Percentiles rank a stretch among this genome's conserved stretches.
Evolutionary conservation across 1,284 basidiomycete species (phyloP).

Genomic region (Caloboletus inedulis): DNA sequence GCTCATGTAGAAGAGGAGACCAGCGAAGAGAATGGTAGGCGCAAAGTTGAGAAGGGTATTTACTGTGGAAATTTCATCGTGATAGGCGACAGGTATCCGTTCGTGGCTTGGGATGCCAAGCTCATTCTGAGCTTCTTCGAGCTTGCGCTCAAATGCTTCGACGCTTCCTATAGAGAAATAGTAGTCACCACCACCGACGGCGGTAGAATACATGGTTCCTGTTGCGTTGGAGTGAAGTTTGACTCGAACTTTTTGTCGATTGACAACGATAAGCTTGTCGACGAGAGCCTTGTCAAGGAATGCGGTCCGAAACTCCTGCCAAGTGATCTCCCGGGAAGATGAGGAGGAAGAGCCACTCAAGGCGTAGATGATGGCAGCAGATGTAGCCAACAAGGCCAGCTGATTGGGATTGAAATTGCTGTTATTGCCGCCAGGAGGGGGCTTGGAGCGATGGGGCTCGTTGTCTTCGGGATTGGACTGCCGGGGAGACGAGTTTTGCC

Average conservation of each 20-base stretch:
- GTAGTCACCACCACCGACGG: constrained; percentile 60
- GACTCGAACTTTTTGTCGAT: constrained; percentile 86
- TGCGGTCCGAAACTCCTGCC: constrained; percentile 97
- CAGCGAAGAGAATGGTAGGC: constrained; percentile 89
- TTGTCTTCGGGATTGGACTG: constrained; percentile 38
- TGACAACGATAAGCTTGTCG: constrained; percentile 91
- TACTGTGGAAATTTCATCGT: constrained; percentile 88
- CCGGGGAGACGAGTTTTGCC: constrained; percentile 31
- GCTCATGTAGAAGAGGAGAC: constrained; percentile 88
- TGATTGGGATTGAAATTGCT: constrained; percentile 55
- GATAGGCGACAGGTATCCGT: constrained; percentile 95
- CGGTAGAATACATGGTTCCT: constrained; percentile 63
- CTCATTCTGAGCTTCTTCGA: constrained; percentile 92
- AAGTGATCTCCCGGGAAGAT: constrained; percentile 87
- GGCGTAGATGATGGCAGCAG: constrained; percentile 65
- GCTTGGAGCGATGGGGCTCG: constrained; percentile 39
- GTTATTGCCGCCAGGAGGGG: constrained; percentile 44
- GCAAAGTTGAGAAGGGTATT: constrained; percentile 89
- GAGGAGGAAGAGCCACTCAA: constrained; percentile 59
- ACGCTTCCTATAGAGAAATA: constrained; percentile 98
- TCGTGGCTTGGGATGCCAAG: constrained; percentile 89
- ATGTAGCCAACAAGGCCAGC: constrained; percentile 56
- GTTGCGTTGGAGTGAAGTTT: constrained; percentile 85
- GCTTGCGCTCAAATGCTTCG: constrained; percentile 93
- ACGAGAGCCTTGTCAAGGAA: constrained; percentile 97